Conservation (phyloP, 2,329 filamentous ascomycete genomes). For the Tolypocladium paradoxum region DNA sequence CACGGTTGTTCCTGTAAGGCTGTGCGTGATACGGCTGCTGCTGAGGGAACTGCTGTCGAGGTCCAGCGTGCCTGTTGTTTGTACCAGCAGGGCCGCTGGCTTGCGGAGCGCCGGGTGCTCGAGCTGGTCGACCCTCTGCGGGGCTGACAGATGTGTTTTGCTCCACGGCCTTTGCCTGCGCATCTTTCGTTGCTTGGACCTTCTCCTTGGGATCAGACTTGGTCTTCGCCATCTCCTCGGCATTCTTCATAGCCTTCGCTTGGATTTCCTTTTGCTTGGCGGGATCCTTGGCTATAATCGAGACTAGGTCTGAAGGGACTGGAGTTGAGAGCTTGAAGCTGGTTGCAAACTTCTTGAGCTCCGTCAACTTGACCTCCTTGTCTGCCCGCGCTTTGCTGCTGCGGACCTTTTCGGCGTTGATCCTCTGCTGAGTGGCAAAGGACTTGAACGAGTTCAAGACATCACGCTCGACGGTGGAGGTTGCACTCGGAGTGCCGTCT, state of each 20-base stretch:
- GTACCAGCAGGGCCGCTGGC: conserved; percentile 12
- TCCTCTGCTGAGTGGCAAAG: conserved; percentile 48
- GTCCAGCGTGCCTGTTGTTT: conserved; percentile 33
- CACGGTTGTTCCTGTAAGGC: conserved; percentile 37
- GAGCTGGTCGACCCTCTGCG: conserved; percentile 19
- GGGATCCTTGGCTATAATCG: conserved; percentile 95
- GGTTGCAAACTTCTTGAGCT: conserved; percentile 88
- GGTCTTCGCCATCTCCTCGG: conserved; percentile 49
- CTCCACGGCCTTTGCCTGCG: conserved; percentile 27
- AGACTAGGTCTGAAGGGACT: conserved; percentile 81
- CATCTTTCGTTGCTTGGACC: conserved; percentile 30
- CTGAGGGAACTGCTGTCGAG: conserved; percentile 38
- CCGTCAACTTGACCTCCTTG: conserved; percentile 85
- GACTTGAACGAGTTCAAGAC: conserved; percentile 53
- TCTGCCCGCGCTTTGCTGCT: conserved; percentile 55
- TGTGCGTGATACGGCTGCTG: conserved; percentile 34
- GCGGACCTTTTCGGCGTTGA: conserved; percentile 44
- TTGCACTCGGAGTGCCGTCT: conserved; percentile 27
- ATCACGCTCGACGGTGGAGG: conserved; percentile 50
- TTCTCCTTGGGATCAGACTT: conserved; percentile 39
- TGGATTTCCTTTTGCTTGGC: conserved; percentile 88
- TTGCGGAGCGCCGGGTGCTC: conserved; percentile 23
- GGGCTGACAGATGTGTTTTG: conserved; percentile 9
- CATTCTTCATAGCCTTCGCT: conserved; percentile 71
- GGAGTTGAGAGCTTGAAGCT: conserved; percentile 92